phyloP scores from a whole-genome alignment of 1,284 basidiomycete species.

The Irpex rosettiformis region DNA sequence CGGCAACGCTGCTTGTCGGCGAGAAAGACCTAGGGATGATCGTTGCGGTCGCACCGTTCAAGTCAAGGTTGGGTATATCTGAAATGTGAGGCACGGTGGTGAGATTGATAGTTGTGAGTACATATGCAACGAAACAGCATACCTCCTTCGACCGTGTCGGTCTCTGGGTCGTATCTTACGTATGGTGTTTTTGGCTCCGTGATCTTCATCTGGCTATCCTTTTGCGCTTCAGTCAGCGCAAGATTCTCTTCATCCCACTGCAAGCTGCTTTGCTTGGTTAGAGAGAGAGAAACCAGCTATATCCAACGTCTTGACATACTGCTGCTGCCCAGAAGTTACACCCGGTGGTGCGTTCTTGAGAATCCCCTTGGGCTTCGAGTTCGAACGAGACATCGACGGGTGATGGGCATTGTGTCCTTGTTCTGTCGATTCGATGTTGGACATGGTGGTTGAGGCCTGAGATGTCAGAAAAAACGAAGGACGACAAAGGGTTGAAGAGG shows the following conservation, averaged over 20 bases:
- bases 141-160: conserved; percentile 80
- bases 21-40: conserved; percentile 27
- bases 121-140: conserved; percentile 29
- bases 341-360: conserved; percentile 69
- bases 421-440: conserved; percentile 4
- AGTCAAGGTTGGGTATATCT: conserved; percentile 70
- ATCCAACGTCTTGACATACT: conserved; percentile 32
- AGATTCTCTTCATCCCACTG: conserved; percentile 94
- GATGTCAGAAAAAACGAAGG: not conserved
- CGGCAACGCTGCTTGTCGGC: conserved; percentile 26
- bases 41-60: conserved; percentile 34
- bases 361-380: conserved; percentile 76
- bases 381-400: conserved; percentile 27
- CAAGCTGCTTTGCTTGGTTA: conserved; percentile 37
- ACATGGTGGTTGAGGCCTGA: conserved; percentile 1
- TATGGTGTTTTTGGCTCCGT: conserved; percentile 96
- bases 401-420: conserved; percentile 17
- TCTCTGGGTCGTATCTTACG: conserved; percentile 85
- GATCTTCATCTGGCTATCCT: conserved; percentile 95
- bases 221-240: conserved; percentile 85
- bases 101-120: not conserved
- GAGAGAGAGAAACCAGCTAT: conserved; percentile 15
- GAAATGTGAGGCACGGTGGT: conserved; percentile 1
- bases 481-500: not conserved
- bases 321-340: conserved; percentile 36